Base-by-base conservation (phyloP, 305 asterid species). In the Fraxinus greggii region DNA sequence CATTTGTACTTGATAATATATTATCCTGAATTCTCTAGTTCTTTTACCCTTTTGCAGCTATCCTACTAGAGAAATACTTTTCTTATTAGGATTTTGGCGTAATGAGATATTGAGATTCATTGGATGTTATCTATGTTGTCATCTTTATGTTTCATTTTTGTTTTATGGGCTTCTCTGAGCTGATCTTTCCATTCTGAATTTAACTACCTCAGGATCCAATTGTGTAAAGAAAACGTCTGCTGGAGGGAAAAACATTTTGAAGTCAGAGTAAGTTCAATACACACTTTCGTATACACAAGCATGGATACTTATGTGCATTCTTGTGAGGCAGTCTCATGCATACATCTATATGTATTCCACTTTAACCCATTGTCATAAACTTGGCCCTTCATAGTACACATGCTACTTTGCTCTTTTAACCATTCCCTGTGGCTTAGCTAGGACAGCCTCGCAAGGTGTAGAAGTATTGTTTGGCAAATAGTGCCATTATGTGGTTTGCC, bases 181-280 rank as follows among this genome's bases (percentile, higher is more conserved):
- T 86, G 59, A 89, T 51, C 38, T 73, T n/a, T 63, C 70, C 82
- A 42, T 36, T 24, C 24, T 76, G 23, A 42, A 17, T 83, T 67
- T 73, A 76, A 45, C 75, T 76, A 73, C 85, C 67, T 15, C 90
- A 92, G 97, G 89, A 78, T 75, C 85, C 59, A 73, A 51, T 63
- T 84, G 51, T 84, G 87, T 80, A 42, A 80, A 84, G 83, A 84
- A 23, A 35, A 83, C 83, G 74, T 75, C 56, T 5, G 59, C 79
- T 73, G 86, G 82, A 63, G 81, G 80, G 63, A 80, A 82, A 80
- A 75, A 4, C 82, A 80, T 45, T 80, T 56, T 83, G 63, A 81
- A 82, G 77, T 75, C 88, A 54, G 89, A 88, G 98, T 92, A 91
- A 89, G 97, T 88, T 75, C 79, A 29, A 42, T 75, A 75, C 65